These are phyloP conservation scores for Phytopythium mirpurense DNA, from an alignment of 352 stramenopile species.

Conservation along the genomic window DNA sequence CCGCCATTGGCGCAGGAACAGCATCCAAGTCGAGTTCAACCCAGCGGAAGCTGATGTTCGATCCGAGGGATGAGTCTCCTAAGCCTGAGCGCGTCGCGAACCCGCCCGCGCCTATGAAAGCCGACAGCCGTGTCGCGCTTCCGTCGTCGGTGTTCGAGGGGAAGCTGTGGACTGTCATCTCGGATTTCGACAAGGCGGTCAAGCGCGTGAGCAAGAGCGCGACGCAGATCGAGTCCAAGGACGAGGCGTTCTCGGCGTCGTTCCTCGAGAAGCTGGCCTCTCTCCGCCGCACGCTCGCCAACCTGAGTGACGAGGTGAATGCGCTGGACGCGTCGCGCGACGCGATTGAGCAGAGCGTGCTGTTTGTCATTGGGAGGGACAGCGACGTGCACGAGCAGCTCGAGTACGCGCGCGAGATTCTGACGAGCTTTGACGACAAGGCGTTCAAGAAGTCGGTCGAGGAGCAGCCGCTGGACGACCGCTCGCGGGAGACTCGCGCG, in stretches of 20 bases:
- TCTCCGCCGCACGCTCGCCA: constrained; percentile 30
- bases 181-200: constrained; percentile 61
- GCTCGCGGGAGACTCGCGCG: constrained; percentile 49
- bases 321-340: constrained; percentile 48
- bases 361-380: constrained; percentile 77
- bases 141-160: constrained; percentile 47
- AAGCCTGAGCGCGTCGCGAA: neutral
- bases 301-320: constrained; percentile 47
- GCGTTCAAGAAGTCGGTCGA: constrained; percentile 52
- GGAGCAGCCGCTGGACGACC: constrained; percentile 61
- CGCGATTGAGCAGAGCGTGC: constrained; percentile 60
- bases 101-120: neutral
- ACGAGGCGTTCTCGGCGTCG: constrained; percentile 24
- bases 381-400: constrained; percentile 73
- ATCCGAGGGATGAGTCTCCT: neutral
- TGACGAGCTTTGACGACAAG: constrained; percentile 66
- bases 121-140: neutral
- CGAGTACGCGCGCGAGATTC: constrained; percentile 61
- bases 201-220: constrained; percentile 32
- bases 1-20: neutral
- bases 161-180: constrained; percentile 66
- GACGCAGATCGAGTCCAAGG: constrained; percentile 30
- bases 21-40: constrained; percentile 3
- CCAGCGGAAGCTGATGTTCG: constrained; percentile 29
- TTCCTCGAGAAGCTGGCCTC: constrained; percentile 24